Percentiles rank a stretch among this genome's conserved stretches.
phyloP scores from a whole-genome alignment of 495 filamentous ascomycete species.

The Penicillium riverlandense region DNA sequence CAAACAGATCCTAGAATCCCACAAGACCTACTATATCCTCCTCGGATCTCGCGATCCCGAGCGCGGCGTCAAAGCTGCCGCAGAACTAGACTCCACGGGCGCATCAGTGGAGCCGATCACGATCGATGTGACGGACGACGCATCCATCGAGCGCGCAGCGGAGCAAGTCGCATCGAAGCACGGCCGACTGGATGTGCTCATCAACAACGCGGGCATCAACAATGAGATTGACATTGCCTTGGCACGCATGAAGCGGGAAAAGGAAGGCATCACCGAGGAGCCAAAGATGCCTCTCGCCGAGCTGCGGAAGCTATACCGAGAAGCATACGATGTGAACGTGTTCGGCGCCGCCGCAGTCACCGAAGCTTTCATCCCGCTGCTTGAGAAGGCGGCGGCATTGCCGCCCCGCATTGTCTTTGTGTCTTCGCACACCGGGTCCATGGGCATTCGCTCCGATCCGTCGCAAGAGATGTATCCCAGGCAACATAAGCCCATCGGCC shows the following conservation, averaged over 20 bases:
- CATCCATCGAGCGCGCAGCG: conserved; percentile 29
- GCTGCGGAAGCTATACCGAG: conserved; percentile 19
- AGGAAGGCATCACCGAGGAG: not conserved
- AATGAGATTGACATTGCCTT: conserved; percentile 18
- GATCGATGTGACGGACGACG: conserved; percentile 34
- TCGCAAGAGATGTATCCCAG: conserved; percentile 2
- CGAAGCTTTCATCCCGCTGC: conserved; percentile 38
- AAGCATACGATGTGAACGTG: conserved; percentile 36
- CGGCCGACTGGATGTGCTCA: conserved; percentile 26
- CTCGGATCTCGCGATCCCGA: conserved; percentile 25
- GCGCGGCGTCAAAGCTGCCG: conserved; percentile 14
- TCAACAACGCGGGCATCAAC: conserved; percentile 35
- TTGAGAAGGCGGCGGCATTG: conserved; percentile 22
- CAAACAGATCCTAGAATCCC: conserved; percentile 19
- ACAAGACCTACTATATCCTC: conserved; percentile 29
- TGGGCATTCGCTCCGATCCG: conserved; percentile 12
- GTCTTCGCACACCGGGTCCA: conserved; percentile 25
- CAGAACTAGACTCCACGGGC: conserved; percentile 13
- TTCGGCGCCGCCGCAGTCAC: conserved; percentile 27
- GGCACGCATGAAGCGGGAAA: not conserved
- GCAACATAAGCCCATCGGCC: conserved; percentile 5
- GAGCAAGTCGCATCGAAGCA: conserved; percentile 18
- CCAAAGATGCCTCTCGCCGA: conserved; percentile 3
- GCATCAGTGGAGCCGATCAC: conserved; percentile 15
- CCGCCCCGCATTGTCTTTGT: conserved; percentile 37